Evolutionary conservation across 73 alveolate species (phyloP), one percentile per base, ranked within the genome.

Genomic region (Durusdinium trenchii): DNA sequence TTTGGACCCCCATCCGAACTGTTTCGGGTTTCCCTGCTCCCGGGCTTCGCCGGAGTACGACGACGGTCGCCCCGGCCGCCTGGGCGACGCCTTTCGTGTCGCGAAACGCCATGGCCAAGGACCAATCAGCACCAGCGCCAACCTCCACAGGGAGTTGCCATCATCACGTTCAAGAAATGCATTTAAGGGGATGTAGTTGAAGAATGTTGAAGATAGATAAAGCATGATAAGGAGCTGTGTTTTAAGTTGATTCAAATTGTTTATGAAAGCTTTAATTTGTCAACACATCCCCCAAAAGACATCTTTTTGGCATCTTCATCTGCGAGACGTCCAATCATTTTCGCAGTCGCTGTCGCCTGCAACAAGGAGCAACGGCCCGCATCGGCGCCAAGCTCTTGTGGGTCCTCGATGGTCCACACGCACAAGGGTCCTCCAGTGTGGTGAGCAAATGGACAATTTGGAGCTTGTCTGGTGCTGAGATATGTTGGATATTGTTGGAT

Each of bases 111-210:
- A 62, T 62, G 81, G 95, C 95, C 61, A 86, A 86, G 50, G 82
- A 86, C 95, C 95, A 86, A 26, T 86, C 95, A 32, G 95, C 95
- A 32, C 95, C 79, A 20, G 95, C 84, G 30, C 95, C 95, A 62
- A 86, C 95, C 95, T 86, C 40, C 14, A 54, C 20, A 4, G 84
- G 48, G 64, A 54, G 20, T 12, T 54, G 28, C 64, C 64, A 9
- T 9, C 64, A 54, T 12, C 64, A 54, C 64, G 20, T 9, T 54
- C 64, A 54, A 9, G 28, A 54, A 54, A 9, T 54, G 9, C 20
- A 38, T 6, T 64, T 6, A 9, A 64, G 9, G 9, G 45, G 42
- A 16, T 23, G 12, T 6, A 64, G n/a, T 64, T 16, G 45, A 16
- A 16, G 9, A 16, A 38, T 64, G 42, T 26, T 9, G 28, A 64